Evolutionary conservation across 495 filamentous ascomycete species (phyloP).

Genomic region (Xylaria scruposa): DNA sequence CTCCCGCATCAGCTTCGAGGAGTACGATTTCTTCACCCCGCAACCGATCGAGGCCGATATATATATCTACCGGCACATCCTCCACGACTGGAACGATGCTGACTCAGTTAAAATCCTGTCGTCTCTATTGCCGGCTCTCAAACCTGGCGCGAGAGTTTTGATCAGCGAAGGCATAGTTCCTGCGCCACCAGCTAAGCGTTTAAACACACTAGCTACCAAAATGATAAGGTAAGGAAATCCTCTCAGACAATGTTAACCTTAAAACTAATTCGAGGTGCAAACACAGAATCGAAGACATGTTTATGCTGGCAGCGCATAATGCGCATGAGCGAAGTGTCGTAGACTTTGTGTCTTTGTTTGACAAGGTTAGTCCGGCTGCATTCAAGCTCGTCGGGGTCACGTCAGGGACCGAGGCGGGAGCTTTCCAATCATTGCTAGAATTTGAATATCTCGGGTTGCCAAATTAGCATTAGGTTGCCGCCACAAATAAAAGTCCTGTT

Average conservation of each 20-base stretch:
- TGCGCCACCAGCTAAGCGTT: conserved; percentile 32
- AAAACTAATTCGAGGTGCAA: conserved; percentile 6
- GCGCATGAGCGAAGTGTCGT: conserved; percentile 37
- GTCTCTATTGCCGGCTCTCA: conserved; percentile 44
- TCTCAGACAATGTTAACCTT: background rate
- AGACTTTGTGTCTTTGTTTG: conserved; percentile 38
- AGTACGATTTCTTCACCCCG: conserved; percentile 48
- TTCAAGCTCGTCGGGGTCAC: conserved; percentile 36
- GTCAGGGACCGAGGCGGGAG: conserved; percentile 35
- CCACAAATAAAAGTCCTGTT: background rate
- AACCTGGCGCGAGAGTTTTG: conserved; percentile 40
- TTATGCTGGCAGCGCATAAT: conserved; percentile 41
- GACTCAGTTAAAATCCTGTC: conserved; percentile 44
- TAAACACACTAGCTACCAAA: conserved; percentile 32
- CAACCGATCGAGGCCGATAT: conserved; percentile 45
- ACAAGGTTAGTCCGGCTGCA: conserved; percentile 25
- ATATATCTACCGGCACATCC: conserved; percentile 48
- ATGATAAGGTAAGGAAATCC: conserved; percentile 22
- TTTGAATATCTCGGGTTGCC: conserved; percentile 25
- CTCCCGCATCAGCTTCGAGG: conserved; percentile 38
- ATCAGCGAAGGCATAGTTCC: conserved; percentile 42
- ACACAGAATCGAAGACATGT: conserved; percentile 38
- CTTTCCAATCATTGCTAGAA: conserved; percentile 40
- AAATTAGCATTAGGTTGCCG: background rate
- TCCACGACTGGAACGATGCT: conserved; percentile 54